phyloP scores from a whole-genome alignment of 169 alveolate species.

The Plasmodium sp. region DNA sequence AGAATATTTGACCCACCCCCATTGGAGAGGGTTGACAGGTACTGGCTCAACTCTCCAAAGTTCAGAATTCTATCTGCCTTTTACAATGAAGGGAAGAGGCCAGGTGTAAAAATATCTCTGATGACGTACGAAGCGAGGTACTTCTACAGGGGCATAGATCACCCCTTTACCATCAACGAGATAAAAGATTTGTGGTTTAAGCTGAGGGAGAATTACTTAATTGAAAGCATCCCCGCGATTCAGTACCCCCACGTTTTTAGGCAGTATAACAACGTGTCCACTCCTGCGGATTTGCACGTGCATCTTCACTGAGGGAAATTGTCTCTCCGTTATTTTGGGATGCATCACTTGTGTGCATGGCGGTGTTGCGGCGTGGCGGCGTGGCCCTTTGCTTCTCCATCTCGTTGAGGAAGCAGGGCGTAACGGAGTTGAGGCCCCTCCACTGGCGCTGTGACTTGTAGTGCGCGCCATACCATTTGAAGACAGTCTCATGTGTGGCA shows the following conservation, averaged over 20 bases:
- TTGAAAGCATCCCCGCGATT: constrained; percentile 88
- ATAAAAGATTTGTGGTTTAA: constrained; percentile 89
- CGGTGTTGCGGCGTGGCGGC: not conserved
- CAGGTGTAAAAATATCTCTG: constrained; percentile 86
- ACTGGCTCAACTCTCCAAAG: constrained; percentile 90
- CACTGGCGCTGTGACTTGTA: not conserved
- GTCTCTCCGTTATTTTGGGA: not conserved
- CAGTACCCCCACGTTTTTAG: constrained; percentile 92
- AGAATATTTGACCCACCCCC: constrained; percentile 91
- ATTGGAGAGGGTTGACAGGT: constrained; percentile 87
- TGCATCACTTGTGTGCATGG: not conserved
- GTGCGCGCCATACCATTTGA: not conserved
- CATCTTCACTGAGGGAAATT: constrained; percentile 76
- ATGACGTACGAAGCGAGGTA: constrained; percentile 90
- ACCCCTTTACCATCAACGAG: constrained; percentile 90
- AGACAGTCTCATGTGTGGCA: not conserved
- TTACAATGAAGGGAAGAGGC: constrained; percentile 91
- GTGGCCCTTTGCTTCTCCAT: not conserved
- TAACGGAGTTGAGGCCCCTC: not conserved
- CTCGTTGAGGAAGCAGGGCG: not conserved
- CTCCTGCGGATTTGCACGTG: constrained; percentile 84
- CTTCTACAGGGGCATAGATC: constrained; percentile 90
- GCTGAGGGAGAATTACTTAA: constrained; percentile 86
- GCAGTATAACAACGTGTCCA: constrained; percentile 84
- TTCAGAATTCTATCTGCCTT: constrained; percentile 90